These are phyloP conservation scores for Poa pratensis DNA, from an alignment of 176 grass and related monocot genomes.

Conservation along the genomic window DNA sequence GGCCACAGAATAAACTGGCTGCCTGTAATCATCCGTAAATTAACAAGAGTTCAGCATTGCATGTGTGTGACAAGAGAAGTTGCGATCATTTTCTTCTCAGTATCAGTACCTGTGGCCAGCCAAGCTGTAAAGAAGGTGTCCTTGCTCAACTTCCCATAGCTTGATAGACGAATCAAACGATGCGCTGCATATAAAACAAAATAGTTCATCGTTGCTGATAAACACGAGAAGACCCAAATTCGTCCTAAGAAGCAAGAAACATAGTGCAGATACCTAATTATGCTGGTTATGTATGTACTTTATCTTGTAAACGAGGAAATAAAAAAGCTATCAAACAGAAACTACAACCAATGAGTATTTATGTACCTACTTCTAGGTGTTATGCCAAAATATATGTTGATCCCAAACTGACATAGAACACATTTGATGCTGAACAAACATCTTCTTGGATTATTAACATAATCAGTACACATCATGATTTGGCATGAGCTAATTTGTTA, in stretches of 20 bases:
- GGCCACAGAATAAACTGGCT: constrained; percentile 94
- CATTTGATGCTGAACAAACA: neutral
- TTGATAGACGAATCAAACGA: constrained; percentile 98
- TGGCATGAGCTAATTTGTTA: neutral
- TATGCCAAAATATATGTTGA: neutral
- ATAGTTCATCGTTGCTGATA: constrained; percentile 14
- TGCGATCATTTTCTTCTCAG: neutral
- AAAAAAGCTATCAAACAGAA: neutral
- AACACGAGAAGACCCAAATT: neutral
- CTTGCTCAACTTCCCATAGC: constrained; percentile 88
- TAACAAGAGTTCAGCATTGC: constrained; percentile 25
- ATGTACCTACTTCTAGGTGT: neutral
- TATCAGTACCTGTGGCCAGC: constrained; percentile 77
- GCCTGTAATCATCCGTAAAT: constrained; percentile 47
- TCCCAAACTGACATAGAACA: neutral
- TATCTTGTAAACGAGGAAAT: neutral
- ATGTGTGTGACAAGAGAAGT: constrained; percentile 5
- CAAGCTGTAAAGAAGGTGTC: constrained; percentile 83
- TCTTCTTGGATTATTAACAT: neutral
- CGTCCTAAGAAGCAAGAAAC: constrained; percentile 10
- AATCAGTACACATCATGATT: neutral
- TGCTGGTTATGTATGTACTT: neutral
- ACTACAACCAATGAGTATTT: neutral
- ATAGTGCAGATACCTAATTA: constrained; percentile 11
- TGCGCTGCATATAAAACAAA: constrained; percentile 57